These are phyloP conservation scores for Lactarius sanguifluus DNA, from an alignment of 768 basidiomycete species.

Conservation along the genomic window DNA sequence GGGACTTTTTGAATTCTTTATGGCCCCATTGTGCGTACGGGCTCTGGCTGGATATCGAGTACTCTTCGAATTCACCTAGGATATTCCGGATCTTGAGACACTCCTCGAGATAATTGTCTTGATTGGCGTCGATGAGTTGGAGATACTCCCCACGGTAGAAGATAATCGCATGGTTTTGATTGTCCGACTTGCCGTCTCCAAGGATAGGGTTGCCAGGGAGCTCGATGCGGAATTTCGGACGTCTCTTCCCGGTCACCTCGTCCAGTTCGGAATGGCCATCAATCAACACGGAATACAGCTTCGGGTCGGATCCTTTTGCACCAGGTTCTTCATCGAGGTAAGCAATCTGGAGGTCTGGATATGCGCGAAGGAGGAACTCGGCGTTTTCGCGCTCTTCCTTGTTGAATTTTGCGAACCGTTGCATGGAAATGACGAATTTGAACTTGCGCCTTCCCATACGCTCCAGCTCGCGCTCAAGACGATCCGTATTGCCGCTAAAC, in stretches of 20 bases:
- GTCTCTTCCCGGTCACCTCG: slow-evolving; percentile 81
- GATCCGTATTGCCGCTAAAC: slow-evolving; percentile 96
- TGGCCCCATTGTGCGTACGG: slow-evolving; percentile 97
- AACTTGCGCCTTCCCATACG: slow-evolving; percentile 97
- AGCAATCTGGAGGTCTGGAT: slow-evolving; percentile 97
- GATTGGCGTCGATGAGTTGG: slow-evolving; percentile 99
- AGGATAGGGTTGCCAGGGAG: slow-evolving; percentile 98
- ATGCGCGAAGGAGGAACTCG: slow-evolving; percentile 95
- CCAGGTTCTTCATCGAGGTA: slow-evolving; percentile 96
- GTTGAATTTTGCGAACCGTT: slow-evolving; percentile 98
- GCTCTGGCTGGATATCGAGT: slow-evolving; percentile 83
- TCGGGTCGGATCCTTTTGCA: slow-evolving; percentile 83
- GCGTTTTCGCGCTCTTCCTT: slow-evolving; percentile 99
- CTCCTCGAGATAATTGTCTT: slow-evolving; percentile 99
- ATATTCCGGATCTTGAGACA: slow-evolving; percentile 98
- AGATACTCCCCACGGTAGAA: slow-evolving; percentile 99
- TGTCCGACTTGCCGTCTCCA: slow-evolving; percentile 98
- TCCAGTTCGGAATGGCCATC: slow-evolving; percentile 97
- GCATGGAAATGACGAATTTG: slow-evolving; percentile 98
- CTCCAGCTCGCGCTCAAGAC: slow-evolving; percentile 93
- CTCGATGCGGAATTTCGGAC: slow-evolving; percentile 97
- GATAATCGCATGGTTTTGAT: slow-evolving; percentile 98
- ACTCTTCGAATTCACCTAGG: slow-evolving; percentile 97
- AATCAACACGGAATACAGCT: slow-evolving; percentile 89
- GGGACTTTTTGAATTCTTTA: slow-evolving; percentile 85